Evolutionary conservation across 2,329 filamentous ascomycete genomes (phyloP).

Genomic region (Pochonia chlamydosporia): DNA sequence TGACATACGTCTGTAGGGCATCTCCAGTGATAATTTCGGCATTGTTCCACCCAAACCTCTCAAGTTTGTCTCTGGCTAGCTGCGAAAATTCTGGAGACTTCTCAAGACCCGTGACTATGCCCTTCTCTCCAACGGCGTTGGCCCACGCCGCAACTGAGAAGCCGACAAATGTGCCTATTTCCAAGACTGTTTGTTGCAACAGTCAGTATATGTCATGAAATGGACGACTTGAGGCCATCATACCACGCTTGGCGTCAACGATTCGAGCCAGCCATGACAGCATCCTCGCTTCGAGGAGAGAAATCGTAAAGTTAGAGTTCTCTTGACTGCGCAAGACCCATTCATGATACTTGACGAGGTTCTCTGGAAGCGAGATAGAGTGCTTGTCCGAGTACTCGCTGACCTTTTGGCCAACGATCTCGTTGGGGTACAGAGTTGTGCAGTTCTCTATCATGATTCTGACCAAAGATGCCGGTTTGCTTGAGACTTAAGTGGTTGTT

Average conservation of each 20-base stretch:
- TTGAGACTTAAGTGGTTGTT: too few species aligned
- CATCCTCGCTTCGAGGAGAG: slow-evolving; percentile 10
- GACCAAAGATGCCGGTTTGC: too few species aligned
- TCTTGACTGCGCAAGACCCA: slow-evolving; percentile 7
- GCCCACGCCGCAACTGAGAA: slow-evolving; percentile 6
- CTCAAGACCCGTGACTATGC: slow-evolving; percentile 4
- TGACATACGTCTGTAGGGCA: slow-evolving; percentile 1
- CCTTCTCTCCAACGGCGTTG: slow-evolving; percentile 3
- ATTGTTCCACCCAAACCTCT: neutral
- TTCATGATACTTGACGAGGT: slow-evolving; percentile 4
- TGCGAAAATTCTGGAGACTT: slow-evolving; percentile 4
- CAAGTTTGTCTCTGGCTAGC: neutral
- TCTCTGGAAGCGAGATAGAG: slow-evolving; percentile 3
- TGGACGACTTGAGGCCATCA: neutral
- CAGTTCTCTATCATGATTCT: slow-evolving; percentile 8
- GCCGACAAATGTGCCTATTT: slow-evolving; percentile 6
- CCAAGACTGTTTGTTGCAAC: too few species aligned
- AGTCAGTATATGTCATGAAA: too few species aligned
- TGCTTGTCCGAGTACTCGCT: slow-evolving; percentile 8
- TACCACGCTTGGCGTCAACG: slow-evolving; percentile 7
- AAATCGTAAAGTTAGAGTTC: slow-evolving; percentile 6
- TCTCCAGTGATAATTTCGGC: neutral
- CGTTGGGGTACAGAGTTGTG: slow-evolving; percentile 9
- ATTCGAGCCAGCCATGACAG: slow-evolving; percentile 6
- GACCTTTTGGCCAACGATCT: slow-evolving; percentile 9